phyloP scores from a whole-genome alignment of 164 flowering plant genomes.

The Hamamelis virginiana region DNA sequence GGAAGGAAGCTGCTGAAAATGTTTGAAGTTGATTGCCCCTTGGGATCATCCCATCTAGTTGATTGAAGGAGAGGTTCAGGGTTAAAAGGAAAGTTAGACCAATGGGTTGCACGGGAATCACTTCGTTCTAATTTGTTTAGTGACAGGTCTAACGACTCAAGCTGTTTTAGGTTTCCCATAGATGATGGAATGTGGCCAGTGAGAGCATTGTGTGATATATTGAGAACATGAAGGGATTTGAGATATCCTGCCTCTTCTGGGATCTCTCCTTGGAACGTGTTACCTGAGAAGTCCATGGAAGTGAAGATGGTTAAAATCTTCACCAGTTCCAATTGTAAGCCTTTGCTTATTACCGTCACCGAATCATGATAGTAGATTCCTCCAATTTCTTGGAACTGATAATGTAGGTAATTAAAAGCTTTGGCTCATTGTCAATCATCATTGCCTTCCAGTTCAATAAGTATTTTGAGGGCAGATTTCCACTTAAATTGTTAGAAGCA shows the following conservation, averaged over 20 bases:
- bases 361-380: conserved; percentile 35
- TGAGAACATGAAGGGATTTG: conserved; percentile 39
- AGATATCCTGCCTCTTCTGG: conserved; percentile 46
- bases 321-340: conserved; percentile 30
- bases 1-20: neutral
- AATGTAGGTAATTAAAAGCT: conserved; percentile 15
- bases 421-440: conserved; percentile 21
- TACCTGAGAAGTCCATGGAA: conserved; percentile 53
- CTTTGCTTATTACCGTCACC: conserved; percentile 45
- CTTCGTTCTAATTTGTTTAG: conserved; percentile 33
- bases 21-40: neutral
- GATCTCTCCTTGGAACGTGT: conserved; percentile 45
- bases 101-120: conserved; percentile 35
- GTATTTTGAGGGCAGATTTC: conserved; percentile 21
- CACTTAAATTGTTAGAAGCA: conserved; percentile 49
- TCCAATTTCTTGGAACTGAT: neutral
- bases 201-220: conserved; percentile 48
- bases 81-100: conserved; percentile 36
- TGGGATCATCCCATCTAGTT: conserved; percentile 41
- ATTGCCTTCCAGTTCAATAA: conserved; percentile 42
- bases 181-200: conserved; percentile 41
- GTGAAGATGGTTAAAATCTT: conserved; percentile 45
- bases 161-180: conserved; percentile 32
- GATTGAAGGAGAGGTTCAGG: conserved; percentile 45
- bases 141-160: conserved; percentile 48